Percentiles rank a stretch among this genome's conserved stretches.
Conservation (phyloP, 108 stramenopile genomes). For the Nitzschia sp. region DNA sequence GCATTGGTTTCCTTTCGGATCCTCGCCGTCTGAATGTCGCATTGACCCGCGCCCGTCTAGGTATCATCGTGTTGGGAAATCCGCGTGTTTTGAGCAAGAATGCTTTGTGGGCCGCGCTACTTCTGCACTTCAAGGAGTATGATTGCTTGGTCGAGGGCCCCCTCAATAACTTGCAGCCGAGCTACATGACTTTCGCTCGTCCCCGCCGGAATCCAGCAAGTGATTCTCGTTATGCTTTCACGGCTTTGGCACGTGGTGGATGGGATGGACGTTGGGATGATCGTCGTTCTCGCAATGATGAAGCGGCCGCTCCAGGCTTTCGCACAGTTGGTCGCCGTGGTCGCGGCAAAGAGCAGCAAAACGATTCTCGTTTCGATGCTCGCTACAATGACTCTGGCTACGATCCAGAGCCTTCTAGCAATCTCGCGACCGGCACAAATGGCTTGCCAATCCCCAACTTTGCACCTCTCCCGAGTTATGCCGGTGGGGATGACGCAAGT, state of each 20-base stretch:
- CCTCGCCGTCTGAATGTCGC: conserved; percentile 99
- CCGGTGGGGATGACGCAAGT: conserved; percentile 69
- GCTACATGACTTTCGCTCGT: conserved; percentile 92
- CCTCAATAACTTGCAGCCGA: conserved; percentile 89
- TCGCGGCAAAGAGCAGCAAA: conserved; percentile 59
- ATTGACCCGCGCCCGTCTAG: conserved; percentile 94
- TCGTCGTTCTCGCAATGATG: conserved; percentile 44
- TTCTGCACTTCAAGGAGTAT: conserved; percentile 92
- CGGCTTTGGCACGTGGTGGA: conserved; percentile 87
- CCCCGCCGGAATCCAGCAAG: conserved; percentile 79
- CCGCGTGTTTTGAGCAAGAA: conserved; percentile 96
- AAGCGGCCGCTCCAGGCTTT: conserved; percentile 47
- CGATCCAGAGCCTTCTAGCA: conserved; percentile 20
- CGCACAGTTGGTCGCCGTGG: conserved; percentile 49
- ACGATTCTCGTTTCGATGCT: conserved; percentile 86
- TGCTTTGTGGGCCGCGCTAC: conserved; percentile 94
- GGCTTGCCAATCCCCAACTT: conserved; percentile 83
- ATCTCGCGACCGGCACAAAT: conserved; percentile 34
- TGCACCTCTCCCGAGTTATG: conserved; percentile 81
- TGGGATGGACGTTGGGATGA: conserved; percentile 93
- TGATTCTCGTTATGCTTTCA: conserved; percentile 88
- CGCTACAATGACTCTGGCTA: conserved; percentile 59
- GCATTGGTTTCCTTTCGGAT: conserved; percentile 97
- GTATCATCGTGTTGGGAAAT: conserved; percentile 93
- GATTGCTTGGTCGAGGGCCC: conserved; percentile 92